These are phyloP conservation scores for Esteya vermicola DNA, from an alignment of 2,329 filamentous ascomycete genomes.

Conservation along the genomic window DNA sequence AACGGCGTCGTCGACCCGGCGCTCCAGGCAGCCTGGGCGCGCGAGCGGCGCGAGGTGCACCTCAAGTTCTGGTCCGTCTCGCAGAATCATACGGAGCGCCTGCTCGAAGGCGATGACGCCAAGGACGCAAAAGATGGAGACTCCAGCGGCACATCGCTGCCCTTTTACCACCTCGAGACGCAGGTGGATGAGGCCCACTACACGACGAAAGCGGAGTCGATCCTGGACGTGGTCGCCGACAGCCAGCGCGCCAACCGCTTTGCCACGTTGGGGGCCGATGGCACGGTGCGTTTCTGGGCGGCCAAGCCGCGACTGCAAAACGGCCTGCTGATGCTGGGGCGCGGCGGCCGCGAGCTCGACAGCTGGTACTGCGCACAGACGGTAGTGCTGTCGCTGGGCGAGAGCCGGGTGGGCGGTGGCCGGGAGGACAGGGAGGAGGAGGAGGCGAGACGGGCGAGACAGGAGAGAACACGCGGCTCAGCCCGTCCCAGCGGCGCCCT, in stretches of 20 bases:
- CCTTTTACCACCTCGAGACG: constrained; percentile 59
- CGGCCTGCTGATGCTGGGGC: constrained; percentile 38
- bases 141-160: background rate
- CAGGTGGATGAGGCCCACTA: constrained; percentile 74
- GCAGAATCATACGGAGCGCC: too few relatives aligned
- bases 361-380: constrained; percentile 61
- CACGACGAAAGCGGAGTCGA: constrained; percentile 35
- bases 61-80: constrained; percentile 83
- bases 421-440: background rate
- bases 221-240: constrained; percentile 62
- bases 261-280: constrained; percentile 74
- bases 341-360: constrained; percentile 46
- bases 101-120: too few relatives aligned
- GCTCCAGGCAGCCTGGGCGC: constrained; percentile 26
- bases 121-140: constrained; percentile 28
- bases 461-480: background rate
- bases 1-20: constrained; percentile 32
- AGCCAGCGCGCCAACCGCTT: constrained; percentile 53
- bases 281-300: constrained; percentile 67
- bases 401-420: constrained; percentile 11
- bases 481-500: constrained; percentile 44
- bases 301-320: constrained; percentile 54
- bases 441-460: constrained; percentile 14
- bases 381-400: constrained; percentile 25
- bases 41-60: constrained; percentile 54